Evolutionary conservation across 1,139 yeast genomes (phyloP), one percentile per base, ranked within the genome.

Genomic region (Cylindricascospora bacillispora): DNA sequence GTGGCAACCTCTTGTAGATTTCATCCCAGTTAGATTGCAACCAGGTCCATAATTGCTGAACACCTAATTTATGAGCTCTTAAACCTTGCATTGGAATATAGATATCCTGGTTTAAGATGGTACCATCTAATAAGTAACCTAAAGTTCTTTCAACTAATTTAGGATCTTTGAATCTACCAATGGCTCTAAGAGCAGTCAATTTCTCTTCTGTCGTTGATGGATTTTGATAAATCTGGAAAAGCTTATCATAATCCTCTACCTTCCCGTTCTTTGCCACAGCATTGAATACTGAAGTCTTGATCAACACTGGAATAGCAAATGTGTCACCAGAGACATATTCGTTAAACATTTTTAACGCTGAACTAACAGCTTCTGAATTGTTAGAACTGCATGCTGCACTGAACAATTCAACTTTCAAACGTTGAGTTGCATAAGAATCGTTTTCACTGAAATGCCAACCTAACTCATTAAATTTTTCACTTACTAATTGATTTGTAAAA

Each of bases 51-150:
- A 76, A 57, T 13, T 71, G 68, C 41, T 66, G 65, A 15, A 51
- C 62, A 59, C 94, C 93, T 27, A 61, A 65, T 34, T 59, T 63
- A 46, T 73, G 74, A 13, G 69, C 50, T 46, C 78, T 63, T 58
- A 82, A 60, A 24, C 92, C 85, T 39, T 62, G 69, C 68, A 86
- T 64, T 44, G 93, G 85, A 38, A 78, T 68, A 53, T 74, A 75
- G 33, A 81, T 70, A 56, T 86, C 97, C 62, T 86, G 97, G 49
- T 80, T 76, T 41, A 85, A 66, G 24, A 73, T 62, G 22, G 77
- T 71, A 20, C 83, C 75, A 49, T 80, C 75, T 39, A 81, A 65
- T 39, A 81, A 56, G 47, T 69, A 63, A 3, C 59, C 65, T 31
- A 79, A 62, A n/a, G 83, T 73, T 56, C 71, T 74, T 41, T 68